phyloP scores from a whole-genome alignment of 768 basidiomycete genomes.

The Lanmaoa pseudosensibilis region DNA sequence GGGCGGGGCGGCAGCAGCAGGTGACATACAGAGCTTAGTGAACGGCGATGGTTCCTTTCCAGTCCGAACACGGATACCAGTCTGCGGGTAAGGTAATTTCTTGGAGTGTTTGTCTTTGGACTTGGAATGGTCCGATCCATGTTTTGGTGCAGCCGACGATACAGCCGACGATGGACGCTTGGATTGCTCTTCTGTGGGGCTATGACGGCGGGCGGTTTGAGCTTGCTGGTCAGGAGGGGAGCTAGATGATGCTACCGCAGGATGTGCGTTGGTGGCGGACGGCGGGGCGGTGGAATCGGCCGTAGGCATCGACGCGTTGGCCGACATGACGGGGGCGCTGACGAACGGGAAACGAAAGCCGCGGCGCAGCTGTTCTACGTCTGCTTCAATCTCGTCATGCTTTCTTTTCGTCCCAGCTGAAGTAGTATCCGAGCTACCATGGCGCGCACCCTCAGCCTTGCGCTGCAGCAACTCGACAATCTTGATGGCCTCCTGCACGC shows the following conservation, averaged over 20 bases:
- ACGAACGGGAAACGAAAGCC: constrained; percentile 48
- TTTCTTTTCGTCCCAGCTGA: constrained; percentile 44
- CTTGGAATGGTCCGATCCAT: constrained; percentile 22
- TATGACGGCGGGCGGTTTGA: neutral
- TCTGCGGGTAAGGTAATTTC: constrained; percentile 42
- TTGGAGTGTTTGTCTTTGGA: constrained; percentile 44
- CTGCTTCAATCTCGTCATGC: constrained; percentile 40
- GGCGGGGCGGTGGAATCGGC: neutral
- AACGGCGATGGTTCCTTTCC: constrained; percentile 34
- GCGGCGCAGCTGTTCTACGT: constrained; percentile 27
- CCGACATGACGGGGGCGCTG: constrained; percentile 32
- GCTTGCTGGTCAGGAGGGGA: neutral
- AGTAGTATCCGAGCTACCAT: constrained; percentile 12
- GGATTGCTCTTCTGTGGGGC: constrained; percentile 13
- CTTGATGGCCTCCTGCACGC: constrained; percentile 38
- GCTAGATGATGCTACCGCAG: neutral
- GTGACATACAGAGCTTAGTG: constrained; percentile 7
- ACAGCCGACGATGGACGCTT: constrained; percentile 14
- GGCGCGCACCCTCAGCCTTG: constrained; percentile 39
- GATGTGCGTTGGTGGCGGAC: neutral
- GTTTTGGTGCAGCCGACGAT: constrained; percentile 10
- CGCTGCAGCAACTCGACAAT: constrained; percentile 41
- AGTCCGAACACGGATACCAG: constrained; percentile 49
- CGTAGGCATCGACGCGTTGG: neutral
- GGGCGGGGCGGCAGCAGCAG: constrained; percentile 9